Evolutionary conservation across 495 filamentous ascomycete species (phyloP).

Genomic region (Pseudevernia furfuracea): DNA sequence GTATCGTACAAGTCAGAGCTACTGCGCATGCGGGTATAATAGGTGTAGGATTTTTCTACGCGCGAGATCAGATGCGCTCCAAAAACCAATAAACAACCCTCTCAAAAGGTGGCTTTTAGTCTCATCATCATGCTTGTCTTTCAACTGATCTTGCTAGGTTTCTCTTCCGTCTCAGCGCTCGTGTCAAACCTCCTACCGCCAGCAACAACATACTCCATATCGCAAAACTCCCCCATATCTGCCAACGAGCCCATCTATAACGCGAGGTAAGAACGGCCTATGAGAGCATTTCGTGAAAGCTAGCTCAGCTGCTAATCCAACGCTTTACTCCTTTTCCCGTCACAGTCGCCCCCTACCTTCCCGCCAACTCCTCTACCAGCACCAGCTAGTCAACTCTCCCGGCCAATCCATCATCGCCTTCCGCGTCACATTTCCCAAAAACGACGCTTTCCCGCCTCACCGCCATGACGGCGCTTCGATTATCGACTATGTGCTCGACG

Average conservation of each 20-base stretch:
- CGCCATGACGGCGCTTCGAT: slow-evolving; percentile 1
- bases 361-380: background rate
- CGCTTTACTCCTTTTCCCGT: background rate
- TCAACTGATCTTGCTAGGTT: background rate
- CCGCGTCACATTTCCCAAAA: background rate
- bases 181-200: background rate
- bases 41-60: background rate
- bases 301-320: background rate
- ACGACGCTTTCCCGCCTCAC: no score
- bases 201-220: background rate
- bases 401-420: background rate
- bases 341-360: slow-evolving; percentile 1
- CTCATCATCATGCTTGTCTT: background rate
- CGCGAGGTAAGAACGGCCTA: background rate
- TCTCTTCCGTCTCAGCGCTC: background rate
- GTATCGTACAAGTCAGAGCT: no score
- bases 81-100: background rate
- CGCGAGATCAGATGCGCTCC: background rate
- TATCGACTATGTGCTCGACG: background rate
- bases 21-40: no score
- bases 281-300: background rate
- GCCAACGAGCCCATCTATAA: background rate
- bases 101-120: background rate
- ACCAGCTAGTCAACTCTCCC: background rate
- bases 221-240: background rate